Percentiles rank a stretch among this genome's conserved stretches.
These are phyloP conservation scores for Rhododendron mucronatum DNA, from an alignment of 148 eudicot genomes.

Conservation along the genomic window DNA sequence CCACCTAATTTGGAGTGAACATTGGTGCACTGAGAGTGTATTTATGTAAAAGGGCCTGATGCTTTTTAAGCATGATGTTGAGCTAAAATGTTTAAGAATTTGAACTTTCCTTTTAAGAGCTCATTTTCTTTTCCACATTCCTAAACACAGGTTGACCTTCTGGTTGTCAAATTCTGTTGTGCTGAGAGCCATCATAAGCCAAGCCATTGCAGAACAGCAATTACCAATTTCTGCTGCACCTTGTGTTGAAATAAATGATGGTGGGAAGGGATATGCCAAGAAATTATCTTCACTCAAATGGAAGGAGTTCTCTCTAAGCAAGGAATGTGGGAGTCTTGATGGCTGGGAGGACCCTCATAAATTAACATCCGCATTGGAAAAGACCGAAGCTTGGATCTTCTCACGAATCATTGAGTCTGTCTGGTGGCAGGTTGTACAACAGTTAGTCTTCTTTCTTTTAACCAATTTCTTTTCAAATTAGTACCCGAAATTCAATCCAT, in stretches of 20 bases:
- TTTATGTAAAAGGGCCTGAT: slow-evolving; percentile 2
- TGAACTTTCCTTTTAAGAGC: not conserved
- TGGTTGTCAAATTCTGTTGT: slow-evolving; percentile 81
- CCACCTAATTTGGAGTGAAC: not conserved
- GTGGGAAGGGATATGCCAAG: slow-evolving; percentile 31
- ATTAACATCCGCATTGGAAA: slow-evolving; percentile 58
- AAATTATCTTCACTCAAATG: slow-evolving; percentile 40
- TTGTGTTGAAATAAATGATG: slow-evolving; percentile 16
- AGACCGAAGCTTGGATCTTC: slow-evolving; percentile 86
- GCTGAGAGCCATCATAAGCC: slow-evolving; percentile 59
- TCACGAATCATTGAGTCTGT: slow-evolving; percentile 79
- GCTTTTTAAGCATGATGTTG: slow-evolving; percentile 4
- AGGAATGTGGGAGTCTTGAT: slow-evolving; percentile 24
- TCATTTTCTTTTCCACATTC: slow-evolving; percentile 1
- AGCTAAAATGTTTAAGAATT: not conserved
- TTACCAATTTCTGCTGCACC: slow-evolving; percentile 44
- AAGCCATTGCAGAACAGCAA: slow-evolving; percentile 36
- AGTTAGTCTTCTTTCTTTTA: not conserved
- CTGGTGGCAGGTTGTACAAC: slow-evolving; percentile 92
- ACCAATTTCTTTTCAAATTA: not conserved
- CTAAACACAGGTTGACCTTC: slow-evolving; percentile 59
- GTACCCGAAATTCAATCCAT: not conserved
- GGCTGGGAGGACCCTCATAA: slow-evolving; percentile 56
- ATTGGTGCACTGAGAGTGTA: not conserved
- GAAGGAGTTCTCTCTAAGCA: slow-evolving; percentile 43